Base-by-base conservation (phyloP, 2,329 filamentous ascomycete genomes). In the Fusarium fracticaudum region DNA sequence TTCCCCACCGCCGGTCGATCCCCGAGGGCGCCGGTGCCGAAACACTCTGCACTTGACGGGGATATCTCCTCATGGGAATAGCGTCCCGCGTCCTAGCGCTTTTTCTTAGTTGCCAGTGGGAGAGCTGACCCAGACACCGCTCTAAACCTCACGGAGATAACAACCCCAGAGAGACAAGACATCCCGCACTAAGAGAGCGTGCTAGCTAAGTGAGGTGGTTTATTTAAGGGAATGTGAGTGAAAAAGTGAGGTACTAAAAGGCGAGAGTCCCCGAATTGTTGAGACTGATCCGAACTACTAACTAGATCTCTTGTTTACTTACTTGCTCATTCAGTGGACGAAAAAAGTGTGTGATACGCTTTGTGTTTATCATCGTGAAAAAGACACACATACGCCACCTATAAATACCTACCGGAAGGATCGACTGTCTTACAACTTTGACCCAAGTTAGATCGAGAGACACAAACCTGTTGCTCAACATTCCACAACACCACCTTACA, bases 1-100 rank as follows among this genome's bases (percentile, higher is more conserved):
- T 24, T 31, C 63, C 20, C 64, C 50, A 53, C 65, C 47, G 54
- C 60, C 62, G 61, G 67, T 65, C 68, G 72, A 74, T 74, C 72
- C 72, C 72, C 71, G 71, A 74, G 24, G 45, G 20, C 58, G 41
- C 71, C 71, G 71, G 71, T 71, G 62, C 71, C 67, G 69, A 58
- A 62, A 57, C 44, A 14, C 24, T 43, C 31, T 29, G 65, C 40
- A 17, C 29, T 38, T 51, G n/a, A 65, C 75, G 75, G 76, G 62
- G 76, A 72, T 78, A 64, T 78, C 29, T 73, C 76, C 76, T 26
- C 66, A 78, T 73, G 69, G 71, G 74, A 74, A 74, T 78, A 72
- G 76, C 74, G 73, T 63, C 65, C 70, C 65, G 63, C 15, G 20
- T 33, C 60, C 35, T 66, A 66, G 64, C 64, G 64, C 29, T 54